phyloP scores from a whole-genome alignment of 805 yeast species.

The Starmerella floris region DNA sequence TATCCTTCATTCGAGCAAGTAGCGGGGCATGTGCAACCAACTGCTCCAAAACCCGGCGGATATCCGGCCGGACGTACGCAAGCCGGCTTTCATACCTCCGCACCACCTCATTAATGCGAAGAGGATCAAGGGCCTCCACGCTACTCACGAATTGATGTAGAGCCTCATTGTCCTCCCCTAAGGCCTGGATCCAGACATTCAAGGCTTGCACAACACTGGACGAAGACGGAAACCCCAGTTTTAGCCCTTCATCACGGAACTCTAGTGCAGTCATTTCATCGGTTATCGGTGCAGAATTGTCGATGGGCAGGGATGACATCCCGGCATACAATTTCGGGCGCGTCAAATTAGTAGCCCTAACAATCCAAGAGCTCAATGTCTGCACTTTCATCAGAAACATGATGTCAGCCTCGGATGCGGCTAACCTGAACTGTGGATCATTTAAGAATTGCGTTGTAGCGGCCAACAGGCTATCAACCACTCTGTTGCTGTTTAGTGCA shows the following conservation, averaged over 20 bases:
- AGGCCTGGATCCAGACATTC: background rate
- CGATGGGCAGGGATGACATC: background rate
- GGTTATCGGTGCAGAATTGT: background rate
- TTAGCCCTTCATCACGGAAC: background rate
- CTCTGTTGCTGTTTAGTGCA: background rate
- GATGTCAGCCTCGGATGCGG: background rate
- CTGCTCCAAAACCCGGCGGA: background rate
- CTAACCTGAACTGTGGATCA: no score
- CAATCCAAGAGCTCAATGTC: background rate
- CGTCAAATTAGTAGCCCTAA: background rate
- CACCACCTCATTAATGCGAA: background rate
- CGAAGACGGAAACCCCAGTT: background rate
- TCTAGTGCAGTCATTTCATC: background rate
- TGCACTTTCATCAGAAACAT: background rate
- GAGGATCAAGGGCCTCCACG: background rate
- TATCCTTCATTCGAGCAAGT: slow-evolving; percentile 5
- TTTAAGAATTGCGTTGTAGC: background rate
- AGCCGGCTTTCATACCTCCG: no score
- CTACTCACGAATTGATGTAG: background rate
- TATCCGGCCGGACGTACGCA: background rate
- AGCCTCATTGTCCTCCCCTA: background rate
- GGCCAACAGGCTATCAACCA: background rate
- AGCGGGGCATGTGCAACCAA: background rate
- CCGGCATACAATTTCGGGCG: background rate
- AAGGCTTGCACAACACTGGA: background rate